Evolutionary conservation across 1,139 yeast genomes (phyloP), one percentile per base, ranked within the genome.

Genomic region (Geotrichum restrictum): DNA sequence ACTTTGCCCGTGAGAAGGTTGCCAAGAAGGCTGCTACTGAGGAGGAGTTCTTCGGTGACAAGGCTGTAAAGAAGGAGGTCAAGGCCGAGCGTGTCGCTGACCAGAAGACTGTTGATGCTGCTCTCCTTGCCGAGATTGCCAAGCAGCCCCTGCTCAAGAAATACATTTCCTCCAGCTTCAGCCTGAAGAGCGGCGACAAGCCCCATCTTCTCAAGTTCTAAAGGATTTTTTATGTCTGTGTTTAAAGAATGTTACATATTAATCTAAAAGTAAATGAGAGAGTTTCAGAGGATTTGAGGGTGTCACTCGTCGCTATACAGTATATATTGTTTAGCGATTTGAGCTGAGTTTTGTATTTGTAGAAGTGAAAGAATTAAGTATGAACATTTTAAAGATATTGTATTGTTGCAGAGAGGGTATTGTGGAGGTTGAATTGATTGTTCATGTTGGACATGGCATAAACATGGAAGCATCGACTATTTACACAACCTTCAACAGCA

Each of bases 201-300:
- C 99, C 98, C 73, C 98, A 93, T 80, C 86, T 88, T 77, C 89
- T 93, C 85, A 88, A 88, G 82, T 93, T 93, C 78, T 93, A 88
- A 85, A 49, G 33, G 51, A 38, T 51, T 45, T 49, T 53, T 13
- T 43, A 43, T 47, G 45, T 51, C 44, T 42, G 48, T 49, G 39
- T 24, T 29, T 6, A 13, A 31, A 46, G 21, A 41, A 46, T 37
- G 40, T 34, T 48, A 38, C 34, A 42, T 41, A 43, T 19, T 29
- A 31, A 42, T 29, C 48, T 41, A 45, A 50, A 45, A 45, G 27
- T 39, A 22, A 47, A 39, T 45, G 53, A 50, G 53, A 45, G 49
- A 45, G 29, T 24, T n/a, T n/a, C n/a, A 24, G 29, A 8, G 29
- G 29, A 24, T 24, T 8, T n/a, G n/a, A n/a, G n/a, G n/a, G n/a